These are phyloP conservation scores for Cydonia oblonga DNA, from an alignment of 331 rosid genomes.

Conservation along the genomic window DNA sequence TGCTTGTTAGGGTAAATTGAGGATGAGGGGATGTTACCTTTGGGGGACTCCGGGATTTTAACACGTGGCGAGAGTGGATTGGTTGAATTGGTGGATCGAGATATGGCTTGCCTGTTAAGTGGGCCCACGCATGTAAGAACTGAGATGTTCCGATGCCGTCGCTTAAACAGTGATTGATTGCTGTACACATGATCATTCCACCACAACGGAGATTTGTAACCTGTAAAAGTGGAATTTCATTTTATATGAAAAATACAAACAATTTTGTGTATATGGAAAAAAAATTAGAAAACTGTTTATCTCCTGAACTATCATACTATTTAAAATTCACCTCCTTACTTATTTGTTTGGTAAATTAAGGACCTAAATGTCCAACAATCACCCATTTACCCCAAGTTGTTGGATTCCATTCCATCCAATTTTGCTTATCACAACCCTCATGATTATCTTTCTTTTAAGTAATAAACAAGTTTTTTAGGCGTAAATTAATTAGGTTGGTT, in stretches of 20 bases:
- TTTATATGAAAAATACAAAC: neutral
- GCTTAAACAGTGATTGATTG: slow-evolving; percentile 69
- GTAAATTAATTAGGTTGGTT: too few species aligned
- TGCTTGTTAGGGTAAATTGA: slow-evolving; percentile 20
- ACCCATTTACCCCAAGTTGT: neutral
- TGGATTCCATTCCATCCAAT: neutral
- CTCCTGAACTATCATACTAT: neutral
- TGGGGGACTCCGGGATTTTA: slow-evolving; percentile 39
- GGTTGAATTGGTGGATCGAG: slow-evolving; percentile 25
- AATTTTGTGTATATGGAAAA: neutral
- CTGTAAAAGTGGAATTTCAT: slow-evolving; percentile 15
- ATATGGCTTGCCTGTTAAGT: slow-evolving; percentile 17
- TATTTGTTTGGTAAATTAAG: neutral
- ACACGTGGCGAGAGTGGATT: slow-evolving; percentile 48
- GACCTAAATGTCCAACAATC: neutral
- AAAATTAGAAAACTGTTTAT: too few species aligned
- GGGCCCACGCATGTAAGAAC: slow-evolving; percentile 76
- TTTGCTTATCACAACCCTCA: neutral
- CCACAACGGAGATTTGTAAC: slow-evolving; percentile 61
- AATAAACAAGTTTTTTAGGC: neutral
- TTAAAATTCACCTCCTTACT: neutral
- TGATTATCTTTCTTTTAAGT: neutral
- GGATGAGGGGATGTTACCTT: slow-evolving; percentile 23
- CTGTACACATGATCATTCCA: slow-evolving; percentile 74
- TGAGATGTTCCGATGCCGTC: slow-evolving; percentile 90